Base-by-base conservation (phyloP, 345 rosid genomes). In the Rhodamnia argentea region DNA sequence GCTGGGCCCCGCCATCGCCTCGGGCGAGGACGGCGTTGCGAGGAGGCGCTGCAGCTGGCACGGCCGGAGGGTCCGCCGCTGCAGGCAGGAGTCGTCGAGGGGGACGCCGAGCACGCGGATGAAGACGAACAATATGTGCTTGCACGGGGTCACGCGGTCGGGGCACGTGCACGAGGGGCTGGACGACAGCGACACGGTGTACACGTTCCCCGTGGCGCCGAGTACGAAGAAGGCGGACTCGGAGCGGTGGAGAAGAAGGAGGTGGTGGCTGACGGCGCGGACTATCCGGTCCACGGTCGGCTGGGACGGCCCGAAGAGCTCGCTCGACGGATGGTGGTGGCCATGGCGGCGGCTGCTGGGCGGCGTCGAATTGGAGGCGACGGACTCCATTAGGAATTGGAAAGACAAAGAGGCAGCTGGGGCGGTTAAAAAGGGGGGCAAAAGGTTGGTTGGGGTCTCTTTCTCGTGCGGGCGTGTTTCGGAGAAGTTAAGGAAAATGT, bases 171-270 rank as follows among this genome's bases (percentile, higher is more conserved):
- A 95, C 3, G 95, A 87, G 0, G 99, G 98, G 84, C 86, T 87
- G 59, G 92, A 81, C 14, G 90, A 86, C 52, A 97, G 57, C 37
- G 93, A 88, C 18, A 97, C 98, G 50, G 94, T 94, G 90, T 97
- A 97, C 27, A 97, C 98, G 75, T 97, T 97, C 24, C 94, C 97
- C 1, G 98, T 97, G 13, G 95, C 97, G 15, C 99, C 99, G 1
- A 97, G 88, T 53, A 97, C 89, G 64, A 93, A 95, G 89, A 97
- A 97, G 62, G 83, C 89, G 52, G 92, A 90, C 1, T 91, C 90
- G 0, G 94, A 91, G 15, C 96, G 92, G 87, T 92, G 95, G 85
- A 94, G 98, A 87, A 95, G 94, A 42, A 86, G 94, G 57, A 95
- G 91, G 13, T 83, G 93, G 85, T 96, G 96, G 86, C 90, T 93